Evolutionary conservation across 2,329 filamentous ascomycete species (phyloP), one percentile per base, ranked within the genome.

Genomic region (Diaporthe humulicola): DNA sequence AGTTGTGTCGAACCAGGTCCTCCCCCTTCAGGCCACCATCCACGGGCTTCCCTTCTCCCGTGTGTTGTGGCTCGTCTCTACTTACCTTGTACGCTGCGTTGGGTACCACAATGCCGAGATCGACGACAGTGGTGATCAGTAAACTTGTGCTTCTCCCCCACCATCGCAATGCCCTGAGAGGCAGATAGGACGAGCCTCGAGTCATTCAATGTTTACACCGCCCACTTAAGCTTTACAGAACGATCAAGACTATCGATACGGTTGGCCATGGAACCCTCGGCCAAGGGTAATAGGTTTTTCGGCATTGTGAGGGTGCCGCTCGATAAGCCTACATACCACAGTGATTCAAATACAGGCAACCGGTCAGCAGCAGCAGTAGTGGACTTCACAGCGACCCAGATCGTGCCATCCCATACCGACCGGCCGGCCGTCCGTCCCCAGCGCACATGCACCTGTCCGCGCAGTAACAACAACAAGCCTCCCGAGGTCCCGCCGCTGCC

Each of bases 151-250:
- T 48, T 66, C 60, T 66, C 42, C 42, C 40, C 61, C 42, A 17
- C 61, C 28, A 30, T 36, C 42, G 28, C 25, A 10, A 15, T 25
- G 33, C 5, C 60, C 61, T 52, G 45, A 67, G 52, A 8, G n/a
- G 25, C n/a, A n/a, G n/a, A n/a, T n/a, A n/a, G n/a, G n/a, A n/a
- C n/a, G 30, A 36, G 30, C 15, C 64, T 67, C 45, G 64, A 67
- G 64, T 67, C 64, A 67, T 67, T 54, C 64, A 52, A 28, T 25
- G 30, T 38, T 67, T 67, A 52, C 64, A 67, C 64, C 64, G 45
- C 64, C 45, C 45, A 25, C 19, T 28, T 67, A 52, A 67, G 42
- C 64, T 67, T 54, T 28, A 25, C 17, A 33, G 22, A 33, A 15
- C 10, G 45, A 30, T 69, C 48, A n/a, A 19, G 40, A 28, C 10